Evolutionary conservation across 2,329 filamentous ascomycete genomes (phyloP), one percentile per base, ranked within the genome.

Genomic region (Verticillium nubilum): DNA sequence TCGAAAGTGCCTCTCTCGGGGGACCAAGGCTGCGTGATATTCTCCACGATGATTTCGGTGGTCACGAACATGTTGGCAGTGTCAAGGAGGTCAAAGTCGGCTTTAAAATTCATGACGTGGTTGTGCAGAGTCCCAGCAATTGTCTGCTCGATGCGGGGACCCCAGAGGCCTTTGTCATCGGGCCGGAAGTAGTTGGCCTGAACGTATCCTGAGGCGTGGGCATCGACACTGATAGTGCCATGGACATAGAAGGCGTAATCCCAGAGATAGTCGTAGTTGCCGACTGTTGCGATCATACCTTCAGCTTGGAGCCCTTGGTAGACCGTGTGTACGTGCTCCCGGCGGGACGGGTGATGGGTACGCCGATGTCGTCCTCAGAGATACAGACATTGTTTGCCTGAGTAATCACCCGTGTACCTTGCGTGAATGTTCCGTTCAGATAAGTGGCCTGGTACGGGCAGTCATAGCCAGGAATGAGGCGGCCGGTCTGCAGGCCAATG

Each of bases 181-280:
- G 47, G 59, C 55, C 64, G 64, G 61, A 61, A 67, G 58, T 65
- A 66, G 2, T 68, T 70, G 19, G 68, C 67, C 63, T 72, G 70
- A 5, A 76, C 67, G 54, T 76, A 76, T 15, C 74, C 74, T 0
- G 73, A 74, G 0, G 74, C 74, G 4, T 68, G 71, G 19, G 73
- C 72, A 6, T 70, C 60, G 59, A 77, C 72, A 58, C 75, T 72
- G 5, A 78, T 60, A 4, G 73, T 72, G 0, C 70, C 72, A 60
- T 75, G 71, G 7, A 74, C 64, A 55, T 70, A 66, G 62, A 73
- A 74, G 33, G 61, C 63, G 57, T 74, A 74, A 58, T 70, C 68
- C 56, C 73, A 73, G 12, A 74, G 65, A 60, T 74, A 74, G 58
- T 78, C 76, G 59, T 78, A 78, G 61, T 78, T 79, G 2, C 76